phyloP scores from a whole-genome alignment of 2,329 filamentous ascomycete species.

The Hyphodiscus sp. region DNA sequence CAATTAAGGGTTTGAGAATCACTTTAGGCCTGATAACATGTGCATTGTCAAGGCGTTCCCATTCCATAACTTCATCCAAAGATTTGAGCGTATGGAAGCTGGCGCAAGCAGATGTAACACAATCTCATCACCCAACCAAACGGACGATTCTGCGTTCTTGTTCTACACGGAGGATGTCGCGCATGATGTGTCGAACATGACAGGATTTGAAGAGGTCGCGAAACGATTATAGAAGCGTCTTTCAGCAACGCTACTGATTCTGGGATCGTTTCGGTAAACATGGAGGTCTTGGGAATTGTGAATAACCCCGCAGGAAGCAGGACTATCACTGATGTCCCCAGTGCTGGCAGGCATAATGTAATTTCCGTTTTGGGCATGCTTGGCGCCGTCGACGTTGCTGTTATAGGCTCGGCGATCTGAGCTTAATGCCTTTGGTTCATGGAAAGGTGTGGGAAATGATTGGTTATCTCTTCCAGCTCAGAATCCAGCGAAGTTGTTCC shows the following conservation, averaged over 20 bases:
- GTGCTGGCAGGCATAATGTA: background rate
- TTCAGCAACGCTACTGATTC: background rate
- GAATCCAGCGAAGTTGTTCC: conserved; percentile 23
- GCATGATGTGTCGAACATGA: no score
- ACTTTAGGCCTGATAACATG: no score
- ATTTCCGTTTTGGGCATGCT: background rate
- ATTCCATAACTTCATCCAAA: no score
- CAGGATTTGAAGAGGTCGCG: no score
- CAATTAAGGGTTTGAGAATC: no score
- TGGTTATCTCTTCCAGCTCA: conserved; percentile 1
- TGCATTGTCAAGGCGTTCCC: no score
- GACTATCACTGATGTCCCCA: background rate
- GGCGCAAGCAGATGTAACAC: no score
- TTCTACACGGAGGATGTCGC: no score
- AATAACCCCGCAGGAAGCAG: background rate
- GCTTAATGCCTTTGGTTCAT: background rate
- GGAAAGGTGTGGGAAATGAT: background rate
- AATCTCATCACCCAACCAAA: no score
- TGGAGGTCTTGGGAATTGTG: background rate
- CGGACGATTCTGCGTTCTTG: no score
- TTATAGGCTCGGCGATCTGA: background rate
- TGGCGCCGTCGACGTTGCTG: background rate
- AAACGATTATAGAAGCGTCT: background rate
- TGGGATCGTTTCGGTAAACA: background rate
- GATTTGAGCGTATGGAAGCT: no score